phyloP scores from a whole-genome alignment of 306 rosid species.

The Malus asiatica region DNA sequence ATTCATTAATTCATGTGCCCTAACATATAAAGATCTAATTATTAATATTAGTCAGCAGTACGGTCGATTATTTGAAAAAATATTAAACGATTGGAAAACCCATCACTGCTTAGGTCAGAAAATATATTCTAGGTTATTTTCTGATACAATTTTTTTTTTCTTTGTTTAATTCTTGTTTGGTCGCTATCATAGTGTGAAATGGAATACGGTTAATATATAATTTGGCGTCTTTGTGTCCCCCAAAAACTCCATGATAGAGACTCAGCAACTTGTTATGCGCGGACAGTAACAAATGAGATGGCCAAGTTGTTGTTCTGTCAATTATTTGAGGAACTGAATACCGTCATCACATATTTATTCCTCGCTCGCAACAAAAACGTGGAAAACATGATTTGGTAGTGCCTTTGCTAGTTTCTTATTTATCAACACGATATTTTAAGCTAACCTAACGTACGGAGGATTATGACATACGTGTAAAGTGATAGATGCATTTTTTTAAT shows the following conservation, averaged over 20 bases:
- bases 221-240: background rate
- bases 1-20: too few relatives aligned
- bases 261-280: constrained; percentile 1
- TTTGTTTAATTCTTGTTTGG: background rate
- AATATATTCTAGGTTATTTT: too few relatives aligned
- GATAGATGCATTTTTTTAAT: too few relatives aligned
- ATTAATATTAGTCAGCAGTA: too few relatives aligned
- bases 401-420: background rate
- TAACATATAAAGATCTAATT: too few relatives aligned
- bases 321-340: background rate
- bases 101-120: background rate
- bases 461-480: too few relatives aligned
- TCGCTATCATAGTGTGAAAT: background rate
- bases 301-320: background rate
- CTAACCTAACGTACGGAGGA: too few relatives aligned
- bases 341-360: background rate
- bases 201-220: background rate
- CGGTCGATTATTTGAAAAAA: too few relatives aligned
- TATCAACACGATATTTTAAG: too few relatives aligned
- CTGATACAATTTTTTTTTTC: too few relatives aligned
- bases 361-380: background rate
- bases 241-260: background rate
- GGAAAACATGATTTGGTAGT: background rate
- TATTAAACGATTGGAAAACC: background rate
- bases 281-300: background rate